phyloP scores from a whole-genome alignment of 192 early-diverging fungal species.

The Coemansia sp. region DNA sequence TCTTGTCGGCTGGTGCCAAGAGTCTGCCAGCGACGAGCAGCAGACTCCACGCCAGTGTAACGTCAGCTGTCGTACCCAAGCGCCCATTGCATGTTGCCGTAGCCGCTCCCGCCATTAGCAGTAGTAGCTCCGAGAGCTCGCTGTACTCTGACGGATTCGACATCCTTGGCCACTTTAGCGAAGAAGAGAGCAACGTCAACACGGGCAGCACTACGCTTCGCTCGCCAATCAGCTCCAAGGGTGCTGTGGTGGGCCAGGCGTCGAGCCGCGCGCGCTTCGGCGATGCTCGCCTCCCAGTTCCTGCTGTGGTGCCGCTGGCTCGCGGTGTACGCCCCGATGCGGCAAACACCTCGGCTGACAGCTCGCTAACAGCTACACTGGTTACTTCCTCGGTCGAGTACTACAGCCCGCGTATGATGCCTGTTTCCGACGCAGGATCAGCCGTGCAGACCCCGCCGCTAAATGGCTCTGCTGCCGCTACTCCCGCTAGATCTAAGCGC shows the following conservation, averaged over 20 bases:
- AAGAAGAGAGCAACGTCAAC: slow-evolving; percentile 19
- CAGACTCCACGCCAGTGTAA: not conserved
- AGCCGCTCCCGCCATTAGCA: not conserved
- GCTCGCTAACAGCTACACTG: slow-evolving; percentile 52
- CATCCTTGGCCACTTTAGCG: slow-evolving; percentile 46
- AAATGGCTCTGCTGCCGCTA: not conserved
- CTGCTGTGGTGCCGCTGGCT: slow-evolving; percentile 20
- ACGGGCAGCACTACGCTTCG: slow-evolving; percentile 2
- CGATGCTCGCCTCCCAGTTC: slow-evolving; percentile 6
- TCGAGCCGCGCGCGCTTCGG: slow-evolving; percentile 37
- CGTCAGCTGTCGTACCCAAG: slow-evolving; percentile 13
- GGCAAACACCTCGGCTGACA: slow-evolving; percentile 37
- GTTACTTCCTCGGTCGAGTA: slow-evolving; percentile 51
- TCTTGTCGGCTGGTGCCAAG: slow-evolving; percentile 13
- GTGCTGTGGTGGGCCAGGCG: not conserved
- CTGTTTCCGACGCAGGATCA: not conserved
- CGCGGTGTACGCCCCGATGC: slow-evolving; percentile 22
- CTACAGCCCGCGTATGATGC: slow-evolving; percentile 37
- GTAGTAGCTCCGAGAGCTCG: slow-evolving; percentile 25
- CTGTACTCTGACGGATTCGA: slow-evolving; percentile 32
- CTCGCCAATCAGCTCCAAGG: not conserved
- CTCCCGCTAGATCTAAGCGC: not conserved
- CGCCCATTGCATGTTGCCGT: slow-evolving; percentile 8
- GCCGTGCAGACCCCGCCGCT: not conserved
- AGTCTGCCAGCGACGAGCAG: slow-evolving; percentile 26